Evolutionary conservation across 208 protist species (phyloP).

Genomic region (Angomonas deanei): DNA sequence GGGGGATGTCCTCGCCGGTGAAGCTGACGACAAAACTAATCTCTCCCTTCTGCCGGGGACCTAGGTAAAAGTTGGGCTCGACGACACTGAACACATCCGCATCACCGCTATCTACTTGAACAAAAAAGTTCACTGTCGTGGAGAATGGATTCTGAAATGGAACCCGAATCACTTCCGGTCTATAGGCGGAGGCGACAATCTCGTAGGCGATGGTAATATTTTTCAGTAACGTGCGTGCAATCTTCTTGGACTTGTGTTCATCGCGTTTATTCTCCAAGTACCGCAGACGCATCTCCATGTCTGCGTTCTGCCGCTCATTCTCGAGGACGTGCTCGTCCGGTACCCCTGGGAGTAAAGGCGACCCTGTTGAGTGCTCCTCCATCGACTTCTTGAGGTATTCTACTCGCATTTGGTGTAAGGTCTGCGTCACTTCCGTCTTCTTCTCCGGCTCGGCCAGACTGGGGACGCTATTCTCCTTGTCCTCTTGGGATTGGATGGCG

Average conservation of each 20-base stretch:
- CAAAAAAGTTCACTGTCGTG: slow-evolving; percentile 56
- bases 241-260: slow-evolving; percentile 59
- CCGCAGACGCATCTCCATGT: slow-evolving; percentile 72
- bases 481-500: background rate
- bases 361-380: slow-evolving; percentile 12
- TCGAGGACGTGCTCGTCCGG: slow-evolving; percentile 40
- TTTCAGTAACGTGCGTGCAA: slow-evolving; percentile 62
- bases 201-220: slow-evolving; percentile 65
- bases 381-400: slow-evolving; percentile 55
- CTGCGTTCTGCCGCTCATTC: slow-evolving; percentile 21
- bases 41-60: slow-evolving; percentile 48
- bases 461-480: background rate
- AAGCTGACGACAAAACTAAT: slow-evolving; percentile 56
- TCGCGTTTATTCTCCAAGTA: slow-evolving; percentile 76
- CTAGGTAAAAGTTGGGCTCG: slow-evolving; percentile 46
- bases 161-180: slow-evolving; percentile 50
- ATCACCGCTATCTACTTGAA: slow-evolving; percentile 39
- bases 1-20: background rate
- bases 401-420: slow-evolving; percentile 64
- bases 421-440: background rate
- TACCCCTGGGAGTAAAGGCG: slow-evolving; percentile 37
- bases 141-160: slow-evolving; percentile 67
- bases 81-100: slow-evolving; percentile 33
- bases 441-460: background rate
- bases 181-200: slow-evolving; percentile 48